phyloP scores from a whole-genome alignment of 768 basidiomycete species.

The Butyriboletus loyo region DNA sequence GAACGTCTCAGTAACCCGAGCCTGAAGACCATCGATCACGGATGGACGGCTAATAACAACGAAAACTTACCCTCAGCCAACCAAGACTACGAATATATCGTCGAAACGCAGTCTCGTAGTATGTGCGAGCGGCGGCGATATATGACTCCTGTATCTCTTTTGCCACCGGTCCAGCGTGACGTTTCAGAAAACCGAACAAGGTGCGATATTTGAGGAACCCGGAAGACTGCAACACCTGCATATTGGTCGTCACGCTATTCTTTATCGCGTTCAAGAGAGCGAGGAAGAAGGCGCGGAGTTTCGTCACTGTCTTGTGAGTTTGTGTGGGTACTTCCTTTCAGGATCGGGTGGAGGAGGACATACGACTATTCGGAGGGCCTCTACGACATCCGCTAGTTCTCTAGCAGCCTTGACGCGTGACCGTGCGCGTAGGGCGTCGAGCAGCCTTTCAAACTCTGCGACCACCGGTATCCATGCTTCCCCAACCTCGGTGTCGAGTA shows the following conservation, averaged over 20 bases:
- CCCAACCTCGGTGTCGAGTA: constrained; percentile 81
- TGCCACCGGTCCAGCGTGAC: constrained; percentile 78
- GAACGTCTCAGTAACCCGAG: constrained; percentile 65
- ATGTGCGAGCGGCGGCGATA: constrained; percentile 74
- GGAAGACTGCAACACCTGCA: constrained; percentile 89
- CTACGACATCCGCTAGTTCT: constrained; percentile 77
- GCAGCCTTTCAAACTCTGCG: constrained; percentile 72
- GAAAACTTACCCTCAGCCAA: constrained; percentile 61
- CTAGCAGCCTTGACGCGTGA: constrained; percentile 84
- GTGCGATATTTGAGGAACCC: constrained; percentile 79
- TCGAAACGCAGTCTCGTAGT: constrained; percentile 94
- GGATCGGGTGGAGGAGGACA: constrained; percentile 25
- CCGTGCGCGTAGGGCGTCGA: constrained; percentile 66
- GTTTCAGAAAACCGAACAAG: constrained; percentile 81
- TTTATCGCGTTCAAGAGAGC: constrained; percentile 80
- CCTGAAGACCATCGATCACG: constrained; percentile 37
- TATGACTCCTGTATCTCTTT: constrained; percentile 88
- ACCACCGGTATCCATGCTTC: constrained; percentile 88
- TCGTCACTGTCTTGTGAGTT: constrained; percentile 73
- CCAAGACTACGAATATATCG: constrained; percentile 82
- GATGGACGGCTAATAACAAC: not conserved
- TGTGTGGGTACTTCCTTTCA: constrained; percentile 1
- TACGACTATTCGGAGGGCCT: constrained; percentile 88
- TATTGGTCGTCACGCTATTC: constrained; percentile 81
- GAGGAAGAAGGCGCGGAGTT: constrained; percentile 84